A percentile compares a stretch with the other conserved stretches of the same genome.
These are phyloP conservation scores for Oidium heveae DNA, from an alignment of 2,329 filamentous ascomycete genomes.

Conservation along the genomic window DNA sequence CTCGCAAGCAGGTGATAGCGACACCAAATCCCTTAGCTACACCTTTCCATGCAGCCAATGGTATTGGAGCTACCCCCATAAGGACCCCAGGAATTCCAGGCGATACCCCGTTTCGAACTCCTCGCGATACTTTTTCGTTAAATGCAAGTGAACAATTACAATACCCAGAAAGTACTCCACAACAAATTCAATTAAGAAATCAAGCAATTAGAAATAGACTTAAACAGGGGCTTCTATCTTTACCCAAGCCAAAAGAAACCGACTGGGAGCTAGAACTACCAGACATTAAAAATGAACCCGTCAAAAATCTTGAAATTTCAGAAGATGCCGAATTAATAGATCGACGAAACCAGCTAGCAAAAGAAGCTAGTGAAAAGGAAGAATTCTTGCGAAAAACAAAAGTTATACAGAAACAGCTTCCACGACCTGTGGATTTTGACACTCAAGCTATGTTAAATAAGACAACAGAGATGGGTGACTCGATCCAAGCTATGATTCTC, in stretches of 20 bases:
- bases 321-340: constrained; percentile 49
- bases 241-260: constrained; percentile 78
- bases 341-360: constrained; percentile 46
- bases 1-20: constrained; percentile 55
- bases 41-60: constrained; percentile 43
- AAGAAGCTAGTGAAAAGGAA: constrained; percentile 39
- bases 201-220: constrained; percentile 43
- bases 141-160: constrained; percentile 44
- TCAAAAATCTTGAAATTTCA: constrained; percentile 25
- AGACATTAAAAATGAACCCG: constrained; percentile 45
- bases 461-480: constrained; percentile 33
- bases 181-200: constrained; percentile 48
- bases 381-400: constrained; percentile 71
- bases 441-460: constrained; percentile 38
- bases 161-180: constrained; percentile 47
- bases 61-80: constrained; percentile 40
- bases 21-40: constrained; percentile 93
- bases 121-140: constrained; percentile 64
- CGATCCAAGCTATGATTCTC: constrained; percentile 43
- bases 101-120: constrained; percentile 67
- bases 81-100: constrained; percentile 34
- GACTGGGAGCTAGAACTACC: constrained; percentile 89
- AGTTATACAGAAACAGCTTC: constrained; percentile 67
- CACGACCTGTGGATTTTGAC: constrained; percentile 51
- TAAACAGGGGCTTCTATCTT: constrained; percentile 45